phyloP scores from a whole-genome alignment of 768 basidiomycete species.

The Agaricus blazei region DNA sequence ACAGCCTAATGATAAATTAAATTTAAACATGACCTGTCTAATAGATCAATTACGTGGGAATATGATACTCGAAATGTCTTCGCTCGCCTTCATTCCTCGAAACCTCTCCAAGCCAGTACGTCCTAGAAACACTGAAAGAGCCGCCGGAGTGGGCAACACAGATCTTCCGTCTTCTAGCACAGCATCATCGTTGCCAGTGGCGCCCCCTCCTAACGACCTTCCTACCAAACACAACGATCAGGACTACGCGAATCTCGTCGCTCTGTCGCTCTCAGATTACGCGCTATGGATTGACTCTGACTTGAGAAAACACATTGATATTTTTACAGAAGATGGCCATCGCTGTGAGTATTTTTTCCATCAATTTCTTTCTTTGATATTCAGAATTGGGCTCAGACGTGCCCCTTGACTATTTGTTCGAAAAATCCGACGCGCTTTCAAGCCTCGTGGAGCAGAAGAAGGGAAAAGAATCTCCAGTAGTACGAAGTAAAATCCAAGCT shows the following conservation, averaged over 20 bases:
- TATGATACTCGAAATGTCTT: constrained; percentile 11
- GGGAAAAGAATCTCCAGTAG: not conserved
- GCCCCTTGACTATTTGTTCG: constrained; percentile 50
- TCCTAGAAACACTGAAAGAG: not conserved
- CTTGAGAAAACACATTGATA: constrained; percentile 44
- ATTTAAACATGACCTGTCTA: no score
- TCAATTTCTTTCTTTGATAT: constrained; percentile 24
- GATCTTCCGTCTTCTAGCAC: not conserved
- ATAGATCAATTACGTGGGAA: not conserved
- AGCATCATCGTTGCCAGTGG: constrained; percentile 7
- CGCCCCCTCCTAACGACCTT: not conserved
- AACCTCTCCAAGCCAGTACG: constrained; percentile 8
- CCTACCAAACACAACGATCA: constrained; percentile 9
- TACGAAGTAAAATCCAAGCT: constrained; percentile 27
- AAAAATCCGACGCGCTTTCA: constrained; percentile 29
- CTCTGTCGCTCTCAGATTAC: constrained; percentile 67
- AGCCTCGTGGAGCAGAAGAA: constrained; percentile 20
- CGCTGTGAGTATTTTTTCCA: constrained; percentile 32
- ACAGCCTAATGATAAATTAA: no score
- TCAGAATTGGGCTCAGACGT: constrained; percentile 37
- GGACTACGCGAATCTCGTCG: constrained; percentile 48
- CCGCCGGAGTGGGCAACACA: not conserved
- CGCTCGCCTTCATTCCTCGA: constrained; percentile 22
- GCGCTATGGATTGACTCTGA: constrained; percentile 60
- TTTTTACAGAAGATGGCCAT: not conserved